Evolutionary conservation across 768 basidiomycete genomes (phyloP), one percentile per base, ranked within the genome.

Genomic region (Lactifluus hygrophoroides): DNA sequence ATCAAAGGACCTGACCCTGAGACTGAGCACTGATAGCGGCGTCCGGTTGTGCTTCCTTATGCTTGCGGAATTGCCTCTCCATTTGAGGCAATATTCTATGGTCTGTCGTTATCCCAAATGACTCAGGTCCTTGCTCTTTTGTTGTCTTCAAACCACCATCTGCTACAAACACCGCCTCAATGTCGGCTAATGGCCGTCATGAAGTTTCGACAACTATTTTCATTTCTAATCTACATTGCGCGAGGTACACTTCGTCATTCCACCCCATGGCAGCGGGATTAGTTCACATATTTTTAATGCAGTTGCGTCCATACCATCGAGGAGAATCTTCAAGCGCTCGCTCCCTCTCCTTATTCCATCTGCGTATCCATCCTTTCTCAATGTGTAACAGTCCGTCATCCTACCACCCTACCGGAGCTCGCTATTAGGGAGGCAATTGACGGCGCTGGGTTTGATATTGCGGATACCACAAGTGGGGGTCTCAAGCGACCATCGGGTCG

Each of bases 221-320:
- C 40, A 66, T 80, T 44, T 71, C 73, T 17, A 80, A 80, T 61
- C 72, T 82, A 32, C 80, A 82, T 63, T 81, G 81, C 63, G 69
- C 70, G 60, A 79, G 78, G 80, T 77, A 63, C 10, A 66, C 56
- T 17, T 19, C n/a, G n/a, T n/a, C 25, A n/a, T 1, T 25, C 19
- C 32, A 47, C 23, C 42, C 21, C 42, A 43, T 3, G 5, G 19
- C 17, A 21, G 47, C 28, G 47, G 10, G 51, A n/a, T n/a, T n/a
- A n/a, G n/a, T 54, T 10, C 19, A 44, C n/a, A 42, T 44, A n/a
- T 38, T 28, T 14, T 43, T 28, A 13, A 38, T 11, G 2, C 51
- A 81, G 80, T 53, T 81, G 81, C 53, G 75, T 77, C 1, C 68
- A 69, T 50, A 77, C 79, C 27, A 77, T 82, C 53, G 63, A 79